phyloP scores from a whole-genome alignment of 352 stramenopile genomes.

The Globisporangium irregulare region DNA sequence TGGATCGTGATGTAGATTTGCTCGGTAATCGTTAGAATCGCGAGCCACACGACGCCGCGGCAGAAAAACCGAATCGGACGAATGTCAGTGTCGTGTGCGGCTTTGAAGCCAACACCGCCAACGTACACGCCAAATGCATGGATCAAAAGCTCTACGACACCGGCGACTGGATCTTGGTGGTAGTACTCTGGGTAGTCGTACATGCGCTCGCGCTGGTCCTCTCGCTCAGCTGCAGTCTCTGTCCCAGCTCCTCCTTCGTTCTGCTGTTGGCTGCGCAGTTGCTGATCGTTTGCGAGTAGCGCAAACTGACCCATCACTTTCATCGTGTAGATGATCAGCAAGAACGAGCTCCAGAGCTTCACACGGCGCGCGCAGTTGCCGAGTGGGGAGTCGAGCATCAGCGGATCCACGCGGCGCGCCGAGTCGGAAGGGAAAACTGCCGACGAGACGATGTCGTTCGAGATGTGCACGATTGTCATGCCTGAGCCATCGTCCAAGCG shows the following conservation, averaged over 20 bases:
- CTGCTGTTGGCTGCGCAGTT: conserved; percentile 42
- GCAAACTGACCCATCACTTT: conserved; percentile 88
- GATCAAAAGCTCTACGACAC: conserved; percentile 64
- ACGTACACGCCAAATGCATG: conserved; percentile 86
- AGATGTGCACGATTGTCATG: conserved; percentile 73
- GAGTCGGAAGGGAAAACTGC: conserved; percentile 84
- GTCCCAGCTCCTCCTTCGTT: conserved; percentile 21
- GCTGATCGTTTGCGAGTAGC: conserved; percentile 77
- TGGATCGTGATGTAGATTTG: conserved; percentile 84
- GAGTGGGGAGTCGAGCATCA: conserved; percentile 83
- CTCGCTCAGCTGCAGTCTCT: conserved; percentile 27
- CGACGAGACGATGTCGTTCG: conserved; percentile 79
- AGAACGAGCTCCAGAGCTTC: conserved; percentile 86
- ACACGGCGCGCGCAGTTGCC: conserved; percentile 80
- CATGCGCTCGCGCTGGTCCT: conserved; percentile 49
- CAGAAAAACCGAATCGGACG: conserved; percentile 84
- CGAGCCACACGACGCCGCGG: conserved; percentile 73
- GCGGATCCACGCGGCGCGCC: conserved; percentile 69
- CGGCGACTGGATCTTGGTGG: conserved; percentile 70
- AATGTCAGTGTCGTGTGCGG: conserved; percentile 84
- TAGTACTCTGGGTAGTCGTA: conserved; percentile 82
- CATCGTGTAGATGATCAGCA: conserved; percentile 89
- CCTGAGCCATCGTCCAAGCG: conserved; percentile 40
- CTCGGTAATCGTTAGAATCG: conserved; percentile 69
- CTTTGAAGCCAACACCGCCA: conserved; percentile 84